Percentiles rank a stretch among this genome's conserved stretches.
These are phyloP conservation scores for Pseudodiploospora longispora DNA, from an alignment of 2,329 filamentous ascomycete species.

Conservation along the genomic window DNA sequence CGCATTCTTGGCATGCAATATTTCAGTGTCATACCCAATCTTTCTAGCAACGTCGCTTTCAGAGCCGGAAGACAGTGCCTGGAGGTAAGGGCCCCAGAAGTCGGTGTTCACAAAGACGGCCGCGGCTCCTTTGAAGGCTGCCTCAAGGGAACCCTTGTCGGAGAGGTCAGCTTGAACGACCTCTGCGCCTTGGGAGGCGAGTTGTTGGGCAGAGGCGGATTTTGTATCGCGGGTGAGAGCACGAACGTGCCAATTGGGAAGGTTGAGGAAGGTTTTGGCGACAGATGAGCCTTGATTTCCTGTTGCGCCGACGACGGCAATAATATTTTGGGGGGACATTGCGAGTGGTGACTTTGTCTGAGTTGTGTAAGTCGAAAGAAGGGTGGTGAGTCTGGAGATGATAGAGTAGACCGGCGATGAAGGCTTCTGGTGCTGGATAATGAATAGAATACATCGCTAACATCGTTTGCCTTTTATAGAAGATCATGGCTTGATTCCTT, in stretches of 20 bases:
- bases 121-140: slow-evolving; percentile 15
- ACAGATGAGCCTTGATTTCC: slow-evolving; percentile 15
- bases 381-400: no score
- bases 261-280: slow-evolving; percentile 9
- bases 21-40: slow-evolving; percentile 14
- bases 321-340: neutral
- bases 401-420: no score
- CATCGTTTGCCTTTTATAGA: no score
- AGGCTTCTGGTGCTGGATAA: no score
- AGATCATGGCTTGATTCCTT: no score
- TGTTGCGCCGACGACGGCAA: slow-evolving; percentile 2
- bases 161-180: slow-evolving; percentile 16
- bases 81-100: slow-evolving; percentile 16
- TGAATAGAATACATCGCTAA: no score
- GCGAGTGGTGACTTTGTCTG: no score
- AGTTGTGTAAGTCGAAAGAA: no score
- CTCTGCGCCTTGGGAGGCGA: slow-evolving; percentile 13
- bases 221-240: slow-evolving; percentile 16
- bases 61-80: slow-evolving; percentile 11
- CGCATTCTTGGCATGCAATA: slow-evolving; percentile 27
- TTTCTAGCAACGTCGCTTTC: slow-evolving; percentile 10
- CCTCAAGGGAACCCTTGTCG: slow-evolving; percentile 7
- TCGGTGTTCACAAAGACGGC: slow-evolving; percentile 22
- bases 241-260: slow-evolving; percentile 15
- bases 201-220: slow-evolving; percentile 10